Conservation (phyloP, 2,329 filamentous ascomycete species). For the Apiospora rasikravindrae region DNA sequence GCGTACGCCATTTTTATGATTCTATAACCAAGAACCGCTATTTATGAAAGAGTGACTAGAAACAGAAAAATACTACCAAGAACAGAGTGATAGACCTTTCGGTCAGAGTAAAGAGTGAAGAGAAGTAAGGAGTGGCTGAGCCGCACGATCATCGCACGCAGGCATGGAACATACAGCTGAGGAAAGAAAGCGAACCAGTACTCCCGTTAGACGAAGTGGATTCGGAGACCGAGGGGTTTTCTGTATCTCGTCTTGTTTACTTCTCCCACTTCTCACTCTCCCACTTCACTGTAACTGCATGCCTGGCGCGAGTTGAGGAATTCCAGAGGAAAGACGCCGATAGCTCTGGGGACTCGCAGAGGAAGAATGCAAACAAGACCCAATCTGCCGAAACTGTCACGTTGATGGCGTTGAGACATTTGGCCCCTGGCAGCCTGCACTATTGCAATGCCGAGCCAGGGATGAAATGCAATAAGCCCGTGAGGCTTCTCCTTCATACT, state of each 20-base stretch:
- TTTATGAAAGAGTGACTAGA: constrained; percentile 7
- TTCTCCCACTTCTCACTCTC: neutral
- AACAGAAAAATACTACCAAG: constrained; percentile 4
- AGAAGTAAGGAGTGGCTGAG: constrained; percentile 10
- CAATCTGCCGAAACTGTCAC: neutral
- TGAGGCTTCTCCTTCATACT: neutral
- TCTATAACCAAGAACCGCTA: neutral
- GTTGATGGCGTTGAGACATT: constrained; percentile 14
- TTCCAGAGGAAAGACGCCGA: neutral
- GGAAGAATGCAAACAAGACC: constrained; percentile 13
- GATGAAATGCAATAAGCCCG: neutral
- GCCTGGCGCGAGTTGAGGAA: neutral
- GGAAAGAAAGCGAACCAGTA: constrained; percentile 4
- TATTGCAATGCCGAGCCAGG: constrained; percentile 1
- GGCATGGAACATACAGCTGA: neutral
- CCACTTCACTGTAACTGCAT: constrained; percentile 5
- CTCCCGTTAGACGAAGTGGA: neutral
- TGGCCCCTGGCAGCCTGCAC: neutral
- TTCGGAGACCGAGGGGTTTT: neutral
- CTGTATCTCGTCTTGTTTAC: constrained; percentile 7
- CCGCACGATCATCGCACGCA: neutral
- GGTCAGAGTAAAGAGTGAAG: neutral
- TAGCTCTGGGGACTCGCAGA: neutral
- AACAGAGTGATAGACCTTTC: constrained; percentile 16
- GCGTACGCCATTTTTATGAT: constrained; percentile 34